Percentiles rank a stretch among this genome's conserved stretches.
Evolutionary conservation across 345 rosid species (phyloP).

Genomic region (Carallia brachiata): DNA sequence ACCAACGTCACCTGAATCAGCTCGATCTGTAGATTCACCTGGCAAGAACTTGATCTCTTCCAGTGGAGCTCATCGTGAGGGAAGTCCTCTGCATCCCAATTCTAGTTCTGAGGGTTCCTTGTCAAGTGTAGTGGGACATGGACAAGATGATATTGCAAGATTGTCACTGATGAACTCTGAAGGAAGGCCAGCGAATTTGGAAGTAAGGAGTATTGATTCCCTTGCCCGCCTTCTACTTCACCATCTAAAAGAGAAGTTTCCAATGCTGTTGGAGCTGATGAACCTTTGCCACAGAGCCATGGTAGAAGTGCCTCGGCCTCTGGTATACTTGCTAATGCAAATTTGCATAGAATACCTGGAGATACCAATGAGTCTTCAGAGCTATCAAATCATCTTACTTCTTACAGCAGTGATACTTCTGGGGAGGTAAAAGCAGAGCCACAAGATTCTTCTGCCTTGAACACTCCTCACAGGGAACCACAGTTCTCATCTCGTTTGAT

Average conservation of each 20-base stretch:
- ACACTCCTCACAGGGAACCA: conserved; percentile 47
- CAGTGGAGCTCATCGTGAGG: conserved; percentile 41
- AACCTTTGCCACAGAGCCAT: conserved; percentile 45
- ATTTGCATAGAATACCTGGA: conserved; percentile 43
- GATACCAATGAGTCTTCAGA: conserved; percentile 62
- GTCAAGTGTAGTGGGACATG: conserved; percentile 50
- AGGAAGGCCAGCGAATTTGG: conserved; percentile 48
- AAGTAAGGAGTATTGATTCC: conserved; percentile 44
- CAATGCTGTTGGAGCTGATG: conserved; percentile 35
- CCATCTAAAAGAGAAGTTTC: conserved; percentile 49
- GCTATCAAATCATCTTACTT: conserved; percentile 48
- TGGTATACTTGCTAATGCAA: conserved; percentile 43
- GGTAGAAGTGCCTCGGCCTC: conserved; percentile 62
- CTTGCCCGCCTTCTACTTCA: conserved; percentile 44
- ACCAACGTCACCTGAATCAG: conserved; percentile 49
- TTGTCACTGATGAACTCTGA: conserved; percentile 45
- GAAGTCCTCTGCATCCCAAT: conserved; percentile 51
- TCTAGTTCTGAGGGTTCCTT: conserved; percentile 58
- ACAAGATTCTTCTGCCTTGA: conserved; percentile 37
- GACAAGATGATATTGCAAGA: conserved; percentile 49
- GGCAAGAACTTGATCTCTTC: conserved; percentile 40
- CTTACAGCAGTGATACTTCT: conserved; percentile 73
- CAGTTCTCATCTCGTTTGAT: conserved; percentile 54
- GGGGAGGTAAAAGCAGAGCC: conserved; percentile 66
- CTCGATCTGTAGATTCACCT: conserved; percentile 41